phyloP scores from a whole-genome alignment of 306 rosid species.

The Phaseolus lunatus region DNA sequence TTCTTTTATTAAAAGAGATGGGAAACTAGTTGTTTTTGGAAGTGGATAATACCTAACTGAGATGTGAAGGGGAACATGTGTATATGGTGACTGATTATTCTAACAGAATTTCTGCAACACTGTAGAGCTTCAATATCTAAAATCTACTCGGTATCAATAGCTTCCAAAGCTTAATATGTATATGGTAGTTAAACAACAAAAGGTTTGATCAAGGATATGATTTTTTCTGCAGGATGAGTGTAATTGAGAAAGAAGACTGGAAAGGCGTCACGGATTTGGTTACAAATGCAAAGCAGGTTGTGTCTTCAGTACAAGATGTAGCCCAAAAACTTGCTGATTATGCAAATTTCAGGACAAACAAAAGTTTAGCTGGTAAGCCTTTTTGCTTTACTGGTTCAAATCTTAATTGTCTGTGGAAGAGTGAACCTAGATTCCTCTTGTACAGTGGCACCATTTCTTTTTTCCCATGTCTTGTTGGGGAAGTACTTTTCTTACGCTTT shows the following conservation, averaged over 20 bases:
- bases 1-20: conserved; percentile 20
- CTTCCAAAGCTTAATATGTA: conserved; percentile 34
- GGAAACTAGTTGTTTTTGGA: conserved; percentile 27
- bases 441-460: conserved; percentile 8
- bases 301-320: conserved; percentile 84
- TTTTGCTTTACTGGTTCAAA: conserved; percentile 4
- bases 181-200: conserved; percentile 39
- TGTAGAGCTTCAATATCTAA: conserved; percentile 31
- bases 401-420: neutral
- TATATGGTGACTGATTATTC: conserved; percentile 37
- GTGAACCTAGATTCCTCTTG: conserved; percentile 31
- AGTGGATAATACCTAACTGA: conserved; percentile 2
- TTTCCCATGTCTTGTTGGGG: neutral
- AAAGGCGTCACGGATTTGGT: conserved; percentile 72
- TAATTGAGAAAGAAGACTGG: conserved; percentile 89
- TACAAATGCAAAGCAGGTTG: conserved; percentile 88
- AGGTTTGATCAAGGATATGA: conserved; percentile 35
- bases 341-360: conserved; percentile 70
- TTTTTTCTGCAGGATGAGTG: conserved; percentile 66
- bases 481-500: neutral
- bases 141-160: conserved; percentile 18
- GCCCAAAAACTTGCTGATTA: conserved; percentile 83
- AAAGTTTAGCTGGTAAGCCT: conserved; percentile 57
- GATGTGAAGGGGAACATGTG: conserved; percentile 19
- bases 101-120: conserved; percentile 2